Conservation (phyloP, 176 grass and related monocot genomes). For the Rhynchospora pubera region DNA sequence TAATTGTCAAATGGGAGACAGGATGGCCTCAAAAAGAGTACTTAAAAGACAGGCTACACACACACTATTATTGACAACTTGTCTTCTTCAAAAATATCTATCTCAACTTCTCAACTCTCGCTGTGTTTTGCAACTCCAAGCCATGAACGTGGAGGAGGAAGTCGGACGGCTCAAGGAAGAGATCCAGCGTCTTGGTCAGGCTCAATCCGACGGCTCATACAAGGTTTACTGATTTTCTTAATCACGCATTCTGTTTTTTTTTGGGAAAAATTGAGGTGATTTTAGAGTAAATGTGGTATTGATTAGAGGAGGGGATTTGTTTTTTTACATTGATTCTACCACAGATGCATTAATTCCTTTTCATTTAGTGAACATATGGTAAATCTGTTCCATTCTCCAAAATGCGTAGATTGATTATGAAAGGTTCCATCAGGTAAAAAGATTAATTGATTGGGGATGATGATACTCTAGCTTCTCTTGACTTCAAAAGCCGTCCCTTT, state of each 20-base stretch:
- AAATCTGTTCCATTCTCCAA: neutral
- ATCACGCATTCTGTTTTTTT: neutral
- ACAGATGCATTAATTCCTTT: neutral
- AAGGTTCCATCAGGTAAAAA: neutral
- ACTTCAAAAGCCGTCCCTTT: neutral
- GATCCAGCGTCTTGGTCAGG: constrained; percentile 80
- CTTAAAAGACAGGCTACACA: no score
- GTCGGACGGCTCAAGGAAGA: constrained; percentile 80
- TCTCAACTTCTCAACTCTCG: no score
- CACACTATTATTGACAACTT: no score
- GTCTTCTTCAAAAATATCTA: neutral
- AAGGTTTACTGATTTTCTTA: constrained; percentile 45
- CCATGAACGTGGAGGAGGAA: constrained; percentile 98
- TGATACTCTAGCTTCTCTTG: neutral
- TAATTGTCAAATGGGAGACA: neutral
- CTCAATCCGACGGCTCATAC: constrained; percentile 72
- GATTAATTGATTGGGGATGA: neutral
- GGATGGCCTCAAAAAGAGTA: no score
- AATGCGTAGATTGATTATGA: neutral
- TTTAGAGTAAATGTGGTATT: neutral
- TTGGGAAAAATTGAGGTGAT: neutral
- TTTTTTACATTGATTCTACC: neutral
- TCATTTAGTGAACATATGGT: neutral
- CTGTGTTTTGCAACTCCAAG: neutral
- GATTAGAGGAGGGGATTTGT: neutral